Base-by-base conservation (phyloP, 768 basidiomycete genomes). In the Tubosaeta sp. region DNA sequence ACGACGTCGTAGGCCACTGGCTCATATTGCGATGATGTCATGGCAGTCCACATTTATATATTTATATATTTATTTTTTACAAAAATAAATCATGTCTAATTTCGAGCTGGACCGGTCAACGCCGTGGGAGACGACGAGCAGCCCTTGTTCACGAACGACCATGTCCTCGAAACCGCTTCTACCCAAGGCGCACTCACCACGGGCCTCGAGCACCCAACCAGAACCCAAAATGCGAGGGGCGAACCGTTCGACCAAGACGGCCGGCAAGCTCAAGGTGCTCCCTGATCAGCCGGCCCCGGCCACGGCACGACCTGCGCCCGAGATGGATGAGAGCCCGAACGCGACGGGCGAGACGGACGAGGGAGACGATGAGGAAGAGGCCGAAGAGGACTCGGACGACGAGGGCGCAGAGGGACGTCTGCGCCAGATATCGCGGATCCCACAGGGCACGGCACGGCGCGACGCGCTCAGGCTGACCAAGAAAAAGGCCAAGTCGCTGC, bases 401-500 rank as follows among this genome's bases (percentile, higher is more conserved):
- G 72, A 67, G 18, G 72, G 83, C 43, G 78, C 82, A 4, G 86
- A 87, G 73, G 85, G 82, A 34, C 55, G 78, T 47, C 44, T 70
- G 4, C 56, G 69, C 58, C 93, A 95, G 72, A 83, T 97, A 52
- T 87, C 90, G 4, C 83, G 91, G 30, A 97, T 97, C 46, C 94
- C 94, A 3, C 92, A 91, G 40, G 94, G 94, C 4, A 92, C 94
- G 19, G 94, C 94, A 8, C 83, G 92, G 38, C 78, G 91, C 52
- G 94, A 97, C 72, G 94, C 94, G 3, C 70, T 93, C 54, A 84
- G 77, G 52, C 69, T 97, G 57, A 97, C 94, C 2, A 95, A 96
- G 73, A 94, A 90, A 73, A 95, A 94, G 66, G 92, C 93, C 3
- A 94, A 94, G 65, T 84, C 83, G 12, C 68, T 96, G 12, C 94